Evolutionary conservation across 1,139 yeast genomes (phyloP).

Genomic region (Trichomonascaceae sp.): DNA sequence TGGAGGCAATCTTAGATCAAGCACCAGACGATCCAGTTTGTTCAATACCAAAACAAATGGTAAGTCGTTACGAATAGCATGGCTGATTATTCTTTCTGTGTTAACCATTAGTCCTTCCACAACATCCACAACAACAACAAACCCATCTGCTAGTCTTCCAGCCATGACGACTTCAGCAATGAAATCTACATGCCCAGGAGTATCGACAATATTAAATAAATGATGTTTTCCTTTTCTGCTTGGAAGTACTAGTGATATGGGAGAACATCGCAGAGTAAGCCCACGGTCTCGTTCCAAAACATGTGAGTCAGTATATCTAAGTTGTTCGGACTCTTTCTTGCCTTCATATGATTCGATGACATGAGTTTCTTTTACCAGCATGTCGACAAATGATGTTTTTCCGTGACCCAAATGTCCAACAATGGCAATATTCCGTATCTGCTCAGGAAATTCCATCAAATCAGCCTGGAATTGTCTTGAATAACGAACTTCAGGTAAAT

Average conservation of each 20-base stretch:
- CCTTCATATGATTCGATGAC: slow-evolving; percentile 26
- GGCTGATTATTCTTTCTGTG: slow-evolving; percentile 44
- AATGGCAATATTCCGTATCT: slow-evolving; percentile 69
- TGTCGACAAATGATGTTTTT: slow-evolving; percentile 73
- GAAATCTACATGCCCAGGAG: slow-evolving; percentile 91
- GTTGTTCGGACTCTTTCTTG: slow-evolving; percentile 37
- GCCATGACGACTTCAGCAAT: slow-evolving; percentile 64
- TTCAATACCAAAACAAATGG: slow-evolving; percentile 63
- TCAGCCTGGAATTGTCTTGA: slow-evolving; percentile 57
- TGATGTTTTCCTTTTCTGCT: slow-evolving; percentile 51
- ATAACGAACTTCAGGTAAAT: slow-evolving; percentile 54
- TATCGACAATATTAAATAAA: slow-evolving; percentile 61
- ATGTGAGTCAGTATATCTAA: slow-evolving; percentile 67
- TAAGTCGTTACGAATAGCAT: slow-evolving; percentile 43
- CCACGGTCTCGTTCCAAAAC: slow-evolving; percentile 66
- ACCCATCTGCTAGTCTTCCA: slow-evolving; percentile 57
- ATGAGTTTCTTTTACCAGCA: slow-evolving; percentile 62
- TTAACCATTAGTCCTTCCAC: slow-evolving; percentile 71
- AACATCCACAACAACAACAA: slow-evolving; percentile 68
- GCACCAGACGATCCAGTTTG: slow-evolving; percentile 72
- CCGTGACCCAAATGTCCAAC: slow-evolving; percentile 87
- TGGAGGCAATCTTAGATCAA: slow-evolving; percentile 74
- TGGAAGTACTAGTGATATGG: slow-evolving; percentile 57
- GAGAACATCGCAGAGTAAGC: slow-evolving; percentile 56
- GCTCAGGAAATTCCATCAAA: slow-evolving; percentile 51